Base-by-base conservation (phyloP, 805 yeast genomes). In the Teunomyces lycoperdinae region DNA sequence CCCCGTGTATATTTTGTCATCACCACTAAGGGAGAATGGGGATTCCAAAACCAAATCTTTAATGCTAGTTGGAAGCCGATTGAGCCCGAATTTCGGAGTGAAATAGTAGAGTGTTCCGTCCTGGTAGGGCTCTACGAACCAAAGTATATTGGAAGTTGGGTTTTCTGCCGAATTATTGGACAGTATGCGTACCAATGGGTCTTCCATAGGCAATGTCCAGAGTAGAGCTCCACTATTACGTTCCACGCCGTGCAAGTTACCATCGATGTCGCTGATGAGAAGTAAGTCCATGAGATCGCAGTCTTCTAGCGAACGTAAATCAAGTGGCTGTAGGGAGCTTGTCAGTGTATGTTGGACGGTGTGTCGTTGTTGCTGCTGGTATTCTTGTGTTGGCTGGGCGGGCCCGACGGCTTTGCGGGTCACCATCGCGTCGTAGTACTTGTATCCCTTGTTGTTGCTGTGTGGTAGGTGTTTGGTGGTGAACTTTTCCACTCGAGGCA, bases 51-150 rank as follows among this genome's bases (percentile, higher is more conserved):
- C 89, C 47, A 94, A 72, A 51, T 86, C 85, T 53, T 81, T 80
- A 24, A 94, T 87, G 5, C 89, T 77, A 0, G 92, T 79, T 0
- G 97, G 97, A 3, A 94, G 73, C 60, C 81, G 85, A 58, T 87
- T 89, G 20, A 94, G 66, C 0, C 98, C 98, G 17, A 68, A 70
- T 30, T 79, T 80, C 13, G 83, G 82, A 11, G 87, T 83, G 66
- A 92, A 92, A 61, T 83, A 89, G 63, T 84, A 91, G 3, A 94
- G 71, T 0, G 84, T 72, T 1, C 99, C 99, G 49, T 87, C 96
- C 4, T 83, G 84, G 53, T 77, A 79, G 0, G 98, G 98, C 56
- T 94, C 99, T 1, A 94, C 92, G 45, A 92, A 84, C 92, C 97
- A 87, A 0, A 85, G 79, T 44, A 68, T 61, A 51, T 69, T 70